Conservation (phyloP, 805 yeast species). For the Jamesozyma spencerorum region DNA sequence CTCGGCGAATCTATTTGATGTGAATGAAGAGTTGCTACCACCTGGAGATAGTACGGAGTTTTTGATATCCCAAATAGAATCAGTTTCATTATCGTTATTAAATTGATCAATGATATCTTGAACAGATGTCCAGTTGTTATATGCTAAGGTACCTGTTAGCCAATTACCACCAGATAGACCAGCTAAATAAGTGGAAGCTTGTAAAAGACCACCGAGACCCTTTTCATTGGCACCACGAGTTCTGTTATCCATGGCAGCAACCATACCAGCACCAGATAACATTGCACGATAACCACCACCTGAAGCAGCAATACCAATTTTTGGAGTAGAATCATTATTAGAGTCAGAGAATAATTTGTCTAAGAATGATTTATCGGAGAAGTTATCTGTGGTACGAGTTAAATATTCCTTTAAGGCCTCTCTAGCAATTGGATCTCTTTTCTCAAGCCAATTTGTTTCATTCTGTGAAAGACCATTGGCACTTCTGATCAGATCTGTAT, state of each 20-base stretch:
- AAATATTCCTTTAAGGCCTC: slow-evolving; percentile 37
- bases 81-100: slow-evolving; percentile 21
- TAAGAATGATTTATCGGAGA: slow-evolving; percentile 12
- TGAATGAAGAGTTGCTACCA: slow-evolving; percentile 48
- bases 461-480: slow-evolving; percentile 38
- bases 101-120: slow-evolving; percentile 41
- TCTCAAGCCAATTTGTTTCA: slow-evolving; percentile 46
- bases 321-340: slow-evolving; percentile 26
- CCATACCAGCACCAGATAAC: slow-evolving; percentile 75
- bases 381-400: slow-evolving; percentile 30
- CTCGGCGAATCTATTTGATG: slow-evolving; percentile 44
- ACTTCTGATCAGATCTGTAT: slow-evolving; percentile 35
- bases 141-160: slow-evolving; percentile 60
- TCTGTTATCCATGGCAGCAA: slow-evolving; percentile 74
- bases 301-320: slow-evolving; percentile 54
- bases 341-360: slow-evolving; percentile 19
- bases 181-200: slow-evolving; percentile 58
- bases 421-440: slow-evolving; percentile 39
- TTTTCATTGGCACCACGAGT: slow-evolving; percentile 44
- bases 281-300: slow-evolving; percentile 94
- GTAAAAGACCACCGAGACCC: slow-evolving; percentile 68
- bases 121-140: slow-evolving; percentile 66
- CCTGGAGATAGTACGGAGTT: slow-evolving; percentile 53
- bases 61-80: slow-evolving; percentile 59
- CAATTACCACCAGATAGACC: slow-evolving; percentile 84